Evolutionary conservation across 495 filamentous ascomycete genomes (phyloP).

Genomic region (Podospora tetraspora): DNA sequence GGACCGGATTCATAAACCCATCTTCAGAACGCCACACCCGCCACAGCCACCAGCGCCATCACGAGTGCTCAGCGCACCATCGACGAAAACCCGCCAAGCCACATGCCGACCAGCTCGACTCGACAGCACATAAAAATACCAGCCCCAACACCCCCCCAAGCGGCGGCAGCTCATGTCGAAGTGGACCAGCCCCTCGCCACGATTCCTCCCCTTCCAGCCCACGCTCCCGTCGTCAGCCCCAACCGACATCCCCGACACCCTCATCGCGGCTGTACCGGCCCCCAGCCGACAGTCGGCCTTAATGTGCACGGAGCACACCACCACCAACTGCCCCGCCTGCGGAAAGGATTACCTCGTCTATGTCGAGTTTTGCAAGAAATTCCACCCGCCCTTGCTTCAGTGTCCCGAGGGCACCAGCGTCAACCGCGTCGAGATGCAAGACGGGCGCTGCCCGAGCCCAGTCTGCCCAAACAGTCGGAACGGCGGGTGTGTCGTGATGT

Average conservation of each 20-base stretch:
- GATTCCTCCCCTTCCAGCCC: not conserved
- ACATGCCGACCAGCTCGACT: not conserved
- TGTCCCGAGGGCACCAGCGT: conserved; percentile 38
- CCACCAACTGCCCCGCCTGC: conserved; percentile 45
- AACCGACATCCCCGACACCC: not conserved
- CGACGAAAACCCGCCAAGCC: not conserved
- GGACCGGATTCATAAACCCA: not conserved
- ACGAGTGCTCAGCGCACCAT: not conserved
- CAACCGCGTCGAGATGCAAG: conserved; percentile 37
- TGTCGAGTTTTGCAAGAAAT: conserved; percentile 45
- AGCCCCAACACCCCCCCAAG: not conserved
- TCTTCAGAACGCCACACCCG: not conserved
- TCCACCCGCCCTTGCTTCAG: conserved; percentile 38
- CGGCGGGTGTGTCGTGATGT: conserved; percentile 44
- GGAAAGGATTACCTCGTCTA: conserved; percentile 48
- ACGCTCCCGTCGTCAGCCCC: not conserved
- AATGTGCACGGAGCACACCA: conserved; percentile 49
- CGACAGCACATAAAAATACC: not conserved
- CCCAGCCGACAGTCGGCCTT: conserved; percentile 26
- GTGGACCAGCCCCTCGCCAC: not conserved
- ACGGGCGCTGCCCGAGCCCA: conserved; percentile 44
- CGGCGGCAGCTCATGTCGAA: not conserved
- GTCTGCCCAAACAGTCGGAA: conserved; percentile 47
- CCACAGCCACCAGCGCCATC: not conserved
- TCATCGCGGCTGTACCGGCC: not conserved